Evolutionary conservation across 2,329 filamentous ascomycete species (phyloP), one percentile per base, ranked within the genome.

Genomic region (Claviceps monticola): DNA sequence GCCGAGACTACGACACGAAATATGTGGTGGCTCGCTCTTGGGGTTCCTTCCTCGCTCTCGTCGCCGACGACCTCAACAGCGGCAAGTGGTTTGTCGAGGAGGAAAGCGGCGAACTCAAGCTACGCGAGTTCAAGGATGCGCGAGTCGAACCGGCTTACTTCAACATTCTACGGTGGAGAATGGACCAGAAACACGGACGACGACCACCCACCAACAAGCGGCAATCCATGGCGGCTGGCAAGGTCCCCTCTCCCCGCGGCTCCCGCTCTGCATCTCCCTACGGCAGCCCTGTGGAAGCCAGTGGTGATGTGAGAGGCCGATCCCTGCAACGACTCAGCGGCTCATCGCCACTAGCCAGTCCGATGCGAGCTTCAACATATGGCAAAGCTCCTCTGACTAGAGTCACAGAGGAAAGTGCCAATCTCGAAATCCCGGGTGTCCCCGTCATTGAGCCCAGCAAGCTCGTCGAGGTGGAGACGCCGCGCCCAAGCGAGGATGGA

Each of bases 1-100:
- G 93, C 49, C 88, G 93, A 55, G 93, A 98, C 71, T 98, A 95
- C 69, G 93, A 98, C 65, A 95, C 88, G 69, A 98, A 98, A 72
- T 98, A 95, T 64, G 93, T 98, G 6, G 79, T 98, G 52, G 87
- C 93, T 34, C 82, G 87, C 55, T 97, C 91, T 1, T 98, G 93
- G 93, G 80, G 83, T 16, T 79, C 84, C 9, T 90, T 98, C 64
- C 71, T 98, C 19, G 89, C 89, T 49, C 79, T 83, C 36, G 79
- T 96, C 6, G 89, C 93, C 34, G 93, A 98, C 62, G 93, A 98
- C 63, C 73, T 98, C 61, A 82, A 79, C 70, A 93, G 87, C 59
- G 86, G 88, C 56, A 94, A 95, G 68, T 90, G 88, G 74, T 86
- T 82, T 61, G 86, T 98, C 50, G 90, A 97, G 57, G 93, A 98